These are phyloP conservation scores for Phoma sp. DNA, from an alignment of 2,329 filamentous ascomycete genomes.

Conservation along the genomic window DNA sequence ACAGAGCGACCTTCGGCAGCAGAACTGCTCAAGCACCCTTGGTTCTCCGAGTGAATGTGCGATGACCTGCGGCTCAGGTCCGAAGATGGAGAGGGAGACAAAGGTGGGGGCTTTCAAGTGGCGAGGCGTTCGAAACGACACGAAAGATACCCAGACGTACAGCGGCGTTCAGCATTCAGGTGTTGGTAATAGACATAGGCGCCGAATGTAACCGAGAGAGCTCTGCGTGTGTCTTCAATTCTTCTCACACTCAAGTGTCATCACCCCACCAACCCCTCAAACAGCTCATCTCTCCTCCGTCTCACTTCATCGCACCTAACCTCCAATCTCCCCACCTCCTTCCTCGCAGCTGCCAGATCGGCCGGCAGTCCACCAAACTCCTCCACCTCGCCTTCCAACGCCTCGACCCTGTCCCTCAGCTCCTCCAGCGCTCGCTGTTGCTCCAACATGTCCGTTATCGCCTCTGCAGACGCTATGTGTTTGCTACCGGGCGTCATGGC, in stretches of 20 bases:
- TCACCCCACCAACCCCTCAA: conserved; percentile 71
- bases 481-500: conserved; percentile 38
- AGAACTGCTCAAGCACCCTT: conserved; percentile 38
- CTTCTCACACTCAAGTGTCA: background rate
- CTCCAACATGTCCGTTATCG: conserved; percentile 65
- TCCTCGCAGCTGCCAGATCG: conserved; percentile 70
- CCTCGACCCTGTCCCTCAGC: conserved; percentile 64
- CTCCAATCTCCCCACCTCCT: conserved; percentile 72
- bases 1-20: conserved; percentile 34
- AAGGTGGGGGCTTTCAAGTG: background rate
- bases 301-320: conserved; percentile 67
- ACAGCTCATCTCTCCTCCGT: conserved; percentile 71
- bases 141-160: background rate
- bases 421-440: conserved; percentile 68
- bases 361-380: conserved; percentile 76
- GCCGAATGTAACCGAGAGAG: background rate
- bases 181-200: background rate
- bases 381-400: conserved; percentile 67
- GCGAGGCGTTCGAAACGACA: background rate
- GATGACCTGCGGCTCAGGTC: background rate
- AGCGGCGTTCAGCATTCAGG: background rate
- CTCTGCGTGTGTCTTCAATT: background rate
- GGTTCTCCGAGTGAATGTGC: conserved; percentile 24
- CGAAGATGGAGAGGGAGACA: too few species aligned
- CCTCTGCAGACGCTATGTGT: conserved; percentile 49